These are phyloP conservation scores for Chlamydomonas asymmetrica DNA, from an alignment of 139 green algal genomes.

Conservation along the genomic window DNA sequence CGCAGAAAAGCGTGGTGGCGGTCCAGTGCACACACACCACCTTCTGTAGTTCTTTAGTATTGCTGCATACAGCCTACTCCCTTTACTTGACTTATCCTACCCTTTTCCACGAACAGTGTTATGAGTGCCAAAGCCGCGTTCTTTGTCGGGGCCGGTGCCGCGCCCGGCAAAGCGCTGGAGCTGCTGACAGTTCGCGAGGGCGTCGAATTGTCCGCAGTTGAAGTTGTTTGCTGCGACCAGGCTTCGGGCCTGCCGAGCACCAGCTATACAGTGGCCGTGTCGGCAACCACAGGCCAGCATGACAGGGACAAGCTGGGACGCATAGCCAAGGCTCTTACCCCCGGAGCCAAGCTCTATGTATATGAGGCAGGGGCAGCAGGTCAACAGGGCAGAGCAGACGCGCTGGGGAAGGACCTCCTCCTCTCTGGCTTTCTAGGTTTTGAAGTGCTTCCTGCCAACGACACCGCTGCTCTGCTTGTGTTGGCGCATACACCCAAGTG, in stretches of 20 bases:
- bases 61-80: too few relatives aligned
- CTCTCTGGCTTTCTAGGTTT: constrained; percentile 52
- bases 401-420: constrained; percentile 52
- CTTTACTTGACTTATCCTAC: too few relatives aligned
- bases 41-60: too few relatives aligned
- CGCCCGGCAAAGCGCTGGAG: constrained; percentile 6
- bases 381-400: background rate
- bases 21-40: too few relatives aligned
- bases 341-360: constrained; percentile 22
- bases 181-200: constrained; percentile 5
- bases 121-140: too few relatives aligned
- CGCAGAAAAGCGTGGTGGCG: too few relatives aligned
- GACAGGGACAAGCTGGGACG: constrained; percentile 6
- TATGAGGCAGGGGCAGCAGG: constrained; percentile 4
- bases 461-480: constrained; percentile 34
- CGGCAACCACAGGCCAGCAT: constrained; percentile 9
- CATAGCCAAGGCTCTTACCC: constrained; percentile 13
- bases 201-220: background rate
- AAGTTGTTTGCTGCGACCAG: constrained; percentile 13
- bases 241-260: background rate
- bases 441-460: background rate
- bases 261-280: constrained; percentile 2
- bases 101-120: too few relatives aligned
- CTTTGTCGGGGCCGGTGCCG: constrained; percentile 5
- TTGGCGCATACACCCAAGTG: constrained; percentile 56